Evolutionary conservation across 768 basidiomycete genomes (phyloP), one percentile per base, ranked within the genome.

Genomic region (Grammothele lineata): DNA sequence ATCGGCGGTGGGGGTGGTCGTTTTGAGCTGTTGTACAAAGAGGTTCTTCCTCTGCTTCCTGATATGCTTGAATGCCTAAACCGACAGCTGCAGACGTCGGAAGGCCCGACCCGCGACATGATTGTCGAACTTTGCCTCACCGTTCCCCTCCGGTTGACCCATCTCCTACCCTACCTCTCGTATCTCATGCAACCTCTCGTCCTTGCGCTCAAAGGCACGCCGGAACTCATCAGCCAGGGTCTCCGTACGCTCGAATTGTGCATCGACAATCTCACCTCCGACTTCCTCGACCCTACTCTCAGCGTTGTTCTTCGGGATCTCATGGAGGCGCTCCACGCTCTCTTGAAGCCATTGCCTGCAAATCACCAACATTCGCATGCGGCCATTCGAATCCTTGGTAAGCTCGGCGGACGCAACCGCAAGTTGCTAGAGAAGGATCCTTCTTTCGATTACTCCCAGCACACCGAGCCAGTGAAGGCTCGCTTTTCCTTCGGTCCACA

Each of bases 181-280:
- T 94, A 97, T 60, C 76, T 99, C 47, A 97, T 98, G 94, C 88
- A 92, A 55, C 96, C 96, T 0, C 75, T 99, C 23, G 92, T 94
- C 2, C 74, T 94, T 40, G 93, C 96, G 7, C 70, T 99, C 42
- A 81, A 85, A 41, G 93, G 93, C 30, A 81, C 79, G 32, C 79
- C 85, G 5, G 96, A 99, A 44, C 80, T 96, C 37, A 87, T 97
- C 44, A 85, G 92, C 19, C 96, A 99, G 70, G 96, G 96, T 37
- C 71, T 99, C 21, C 81, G 96, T 5, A 99, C 96, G 0, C 78
- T 99, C 48, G 96, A 99, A 65, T 75, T 99, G n/a, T 98, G 95
- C 68, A 95, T 98, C 59, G 96, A 99, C 70, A 99, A 98, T 62
- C 77, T 99, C 22, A 96, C 92, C 0, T 92, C 92, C 2, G 96